Evolutionary conservation across 2,329 filamentous ascomycete species (phyloP).

Genomic region (Dothideomycetes sp.): DNA sequence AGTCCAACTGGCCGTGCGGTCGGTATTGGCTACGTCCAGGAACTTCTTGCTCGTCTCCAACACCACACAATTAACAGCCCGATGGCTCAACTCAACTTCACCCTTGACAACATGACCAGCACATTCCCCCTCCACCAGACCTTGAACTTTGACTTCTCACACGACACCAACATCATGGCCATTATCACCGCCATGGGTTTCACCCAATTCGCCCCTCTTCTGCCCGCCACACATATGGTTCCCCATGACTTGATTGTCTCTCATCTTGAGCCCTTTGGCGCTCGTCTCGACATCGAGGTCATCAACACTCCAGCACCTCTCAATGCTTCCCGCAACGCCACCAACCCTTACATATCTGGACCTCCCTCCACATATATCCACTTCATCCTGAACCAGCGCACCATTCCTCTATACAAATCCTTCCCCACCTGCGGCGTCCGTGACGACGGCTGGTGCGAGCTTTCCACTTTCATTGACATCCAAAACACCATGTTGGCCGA

Average conservation of each 20-base stretch:
- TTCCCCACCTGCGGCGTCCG: slow-evolving; percentile 54
- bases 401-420: slow-evolving; percentile 55
- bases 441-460: slow-evolving; percentile 67
- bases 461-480: slow-evolving; percentile 54
- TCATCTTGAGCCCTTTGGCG: slow-evolving; percentile 61
- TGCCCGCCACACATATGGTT: slow-evolving; percentile 46
- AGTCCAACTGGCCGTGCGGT: slow-evolving; percentile 58
- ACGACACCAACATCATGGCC: slow-evolving; percentile 61
- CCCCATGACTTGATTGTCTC: slow-evolving; percentile 54
- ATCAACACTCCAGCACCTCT: slow-evolving; percentile 58
- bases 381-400: slow-evolving; percentile 46
- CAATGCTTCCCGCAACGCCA: slow-evolving; percentile 36
- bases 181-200: slow-evolving; percentile 64
- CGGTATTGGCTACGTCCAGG: slow-evolving; percentile 64
- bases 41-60: slow-evolving; percentile 58
- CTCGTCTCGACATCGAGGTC: slow-evolving; percentile 62
- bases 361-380: slow-evolving; percentile 11
- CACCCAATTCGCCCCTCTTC: slow-evolving; percentile 51
- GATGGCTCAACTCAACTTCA: slow-evolving; percentile 46
- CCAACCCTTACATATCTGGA: slow-evolving; percentile 32
- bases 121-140: slow-evolving; percentile 66
- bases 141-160: slow-evolving; percentile 67
- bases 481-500: slow-evolving; percentile 47
- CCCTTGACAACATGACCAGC: slow-evolving; percentile 52
- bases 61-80: slow-evolving; percentile 45